phyloP scores from a whole-genome alignment of 306 rosid genomes.

The Vicia faba region DNA sequence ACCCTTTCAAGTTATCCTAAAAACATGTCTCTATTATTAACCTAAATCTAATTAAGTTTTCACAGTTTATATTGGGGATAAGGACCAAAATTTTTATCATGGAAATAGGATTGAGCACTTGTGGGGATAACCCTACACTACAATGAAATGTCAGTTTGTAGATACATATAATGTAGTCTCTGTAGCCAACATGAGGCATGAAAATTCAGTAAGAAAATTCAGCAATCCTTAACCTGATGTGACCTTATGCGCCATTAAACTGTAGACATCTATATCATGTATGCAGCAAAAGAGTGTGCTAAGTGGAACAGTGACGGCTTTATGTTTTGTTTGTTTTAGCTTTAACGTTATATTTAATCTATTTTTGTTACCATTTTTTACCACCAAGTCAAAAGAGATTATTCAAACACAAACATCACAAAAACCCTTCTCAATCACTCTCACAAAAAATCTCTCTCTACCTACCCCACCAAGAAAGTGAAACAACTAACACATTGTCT shows the following conservation, averaged over 20 bases:
- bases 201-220: constrained; percentile 45
- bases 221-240: constrained; percentile 42
- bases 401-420: constrained; percentile 61
- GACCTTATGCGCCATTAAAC: constrained; percentile 38
- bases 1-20: background rate
- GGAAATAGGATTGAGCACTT: background rate
- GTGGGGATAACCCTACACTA: constrained; percentile 33
- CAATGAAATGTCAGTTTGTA: constrained; percentile 60
- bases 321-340: constrained; percentile 38
- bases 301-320: constrained; percentile 46
- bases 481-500: constrained; percentile 73
- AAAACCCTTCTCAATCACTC: constrained; percentile 21
- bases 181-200: constrained; percentile 67
- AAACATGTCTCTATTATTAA: background rate
- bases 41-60: background rate
- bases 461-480: constrained; percentile 78
- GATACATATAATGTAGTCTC: constrained; percentile 64
- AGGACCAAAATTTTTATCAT: constrained; percentile 18
- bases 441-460: constrained; percentile 41
- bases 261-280: constrained; percentile 43
- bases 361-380: constrained; percentile 42
- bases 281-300: constrained; percentile 35
- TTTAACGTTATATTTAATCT: background rate
- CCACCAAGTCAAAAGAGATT: constrained; percentile 67
- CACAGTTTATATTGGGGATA: background rate